Percentiles rank a stretch among this genome's conserved stretches.
Conservation (phyloP, 164 flowering plant species). For the Aristolochia contorta region DNA sequence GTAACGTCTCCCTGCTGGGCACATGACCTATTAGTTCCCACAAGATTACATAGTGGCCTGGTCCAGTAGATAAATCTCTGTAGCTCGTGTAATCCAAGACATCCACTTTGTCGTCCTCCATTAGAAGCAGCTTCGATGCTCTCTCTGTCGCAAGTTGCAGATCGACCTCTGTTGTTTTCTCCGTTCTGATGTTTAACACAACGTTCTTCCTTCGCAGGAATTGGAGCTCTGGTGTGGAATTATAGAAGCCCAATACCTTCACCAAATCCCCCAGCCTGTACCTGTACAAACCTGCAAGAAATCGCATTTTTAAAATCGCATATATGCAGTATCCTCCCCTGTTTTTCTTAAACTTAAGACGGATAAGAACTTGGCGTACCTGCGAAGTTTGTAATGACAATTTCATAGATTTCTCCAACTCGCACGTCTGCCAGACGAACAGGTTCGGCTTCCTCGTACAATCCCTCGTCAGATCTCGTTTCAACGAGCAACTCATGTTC, state of each 20-base stretch:
- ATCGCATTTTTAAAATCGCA: no score
- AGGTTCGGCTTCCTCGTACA: constrained; percentile 33
- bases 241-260: constrained; percentile 71
- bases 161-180: constrained; percentile 95
- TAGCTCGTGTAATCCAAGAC: constrained; percentile 72
- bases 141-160: constrained; percentile 64
- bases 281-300: constrained; percentile 68
- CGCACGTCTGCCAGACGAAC: constrained; percentile 74
- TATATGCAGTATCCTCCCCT: no score
- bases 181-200: constrained; percentile 66
- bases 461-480: neutral
- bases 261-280: constrained; percentile 87
- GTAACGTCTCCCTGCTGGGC: constrained; percentile 32
- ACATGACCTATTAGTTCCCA: constrained; percentile 60
- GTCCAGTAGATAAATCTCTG: constrained; percentile 45
- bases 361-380: no score
- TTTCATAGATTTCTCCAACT: constrained; percentile 79
- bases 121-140: constrained; percentile 33
- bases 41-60: constrained; percentile 81
- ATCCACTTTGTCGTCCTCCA: constrained; percentile 43
- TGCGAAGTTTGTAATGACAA: constrained; percentile 69
- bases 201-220: constrained; percentile 71
- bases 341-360: no score
- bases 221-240: constrained; percentile 73
- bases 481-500: constrained; percentile 8